Conservation (phyloP, 139 green algal genomes). For the Dunaliella primolecta region DNA sequence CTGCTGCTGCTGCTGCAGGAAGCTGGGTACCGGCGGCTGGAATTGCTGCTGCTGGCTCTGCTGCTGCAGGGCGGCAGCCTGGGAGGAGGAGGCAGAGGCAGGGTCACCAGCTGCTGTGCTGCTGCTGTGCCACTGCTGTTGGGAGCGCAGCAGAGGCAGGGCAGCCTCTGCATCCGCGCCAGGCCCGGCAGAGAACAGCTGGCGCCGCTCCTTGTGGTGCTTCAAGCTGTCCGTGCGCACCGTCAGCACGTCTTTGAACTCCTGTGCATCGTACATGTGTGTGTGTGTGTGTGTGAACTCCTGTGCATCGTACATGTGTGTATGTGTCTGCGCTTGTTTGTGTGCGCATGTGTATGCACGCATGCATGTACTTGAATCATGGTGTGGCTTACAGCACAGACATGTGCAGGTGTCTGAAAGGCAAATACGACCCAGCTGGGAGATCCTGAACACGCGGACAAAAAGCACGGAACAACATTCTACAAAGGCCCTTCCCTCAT, state of each 20-base stretch:
- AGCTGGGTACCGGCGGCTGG: constrained; percentile 20
- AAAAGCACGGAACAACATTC: too few species aligned
- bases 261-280: not conserved
- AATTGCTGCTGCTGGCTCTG: constrained; percentile 5
- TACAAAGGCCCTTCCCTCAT: too few species aligned
- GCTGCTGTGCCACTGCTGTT: not conserved
- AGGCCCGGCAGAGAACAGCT: constrained; percentile 73
- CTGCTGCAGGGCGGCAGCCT: not conserved
- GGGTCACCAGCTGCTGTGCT: not conserved
- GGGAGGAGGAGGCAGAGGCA: constrained; percentile 66
- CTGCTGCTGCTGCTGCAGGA: constrained; percentile 44
- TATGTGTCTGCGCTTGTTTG: not conserved
- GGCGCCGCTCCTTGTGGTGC: constrained; percentile 70
- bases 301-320: not conserved
- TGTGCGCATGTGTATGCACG: not conserved
- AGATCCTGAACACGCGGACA: too few species aligned
- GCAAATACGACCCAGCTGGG: too few species aligned
- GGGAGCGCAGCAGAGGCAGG: constrained; percentile 31
- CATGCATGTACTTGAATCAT: too few species aligned
- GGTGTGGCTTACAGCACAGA: too few species aligned
- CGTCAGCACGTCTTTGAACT: constrained; percentile 67
- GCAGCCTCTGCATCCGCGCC: constrained; percentile 34
- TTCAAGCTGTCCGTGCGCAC: constrained; percentile 88
- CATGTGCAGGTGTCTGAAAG: too few species aligned
- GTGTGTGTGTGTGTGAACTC: constrained; percentile 16